Base-by-base conservation (phyloP, 1,284 basidiomycete genomes). In the Puccinia novopanici region DNA sequence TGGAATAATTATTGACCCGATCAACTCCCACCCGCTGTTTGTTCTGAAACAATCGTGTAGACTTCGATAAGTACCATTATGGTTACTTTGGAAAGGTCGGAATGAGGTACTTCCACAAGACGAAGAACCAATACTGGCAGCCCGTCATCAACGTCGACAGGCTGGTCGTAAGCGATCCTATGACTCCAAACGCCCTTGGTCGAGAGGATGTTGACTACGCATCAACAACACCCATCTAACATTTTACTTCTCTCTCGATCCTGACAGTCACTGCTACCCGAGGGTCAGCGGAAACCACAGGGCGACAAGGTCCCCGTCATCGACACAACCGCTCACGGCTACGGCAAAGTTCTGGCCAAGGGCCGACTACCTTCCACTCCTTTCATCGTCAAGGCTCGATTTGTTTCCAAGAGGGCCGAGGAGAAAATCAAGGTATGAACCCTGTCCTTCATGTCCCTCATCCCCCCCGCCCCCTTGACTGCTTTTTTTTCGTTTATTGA, bases 91-190 rank as follows among this genome's bases (percentile, higher is more conserved):
- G 94, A 89, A 98, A 98, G 89, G 87, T 87, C 82, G 87, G 87
- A 94, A 98, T 98, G 95, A 91, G 96, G 86, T 92, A 92, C 88
- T 99, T 92, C 93, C 96, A 99, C 88, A 88, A 94, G 83, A 95
- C 94, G 82, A 91, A 92, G 88, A 98, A 98, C 89, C 88, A 89
- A 84, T 89, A 91, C 88, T 95, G 92, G 94, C 90, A 91, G 84
- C 95, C 95, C 48, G 92, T 92, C 85, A 93, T 99, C 91, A 99
- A 99, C 90, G 90, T 97, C 87, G 95, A 97, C 90, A 95, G 94
- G 88, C 89, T 87, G 75, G 83, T 82, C 63, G 84, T 87, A 81
- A 82, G 87, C 84, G 9, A 27, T 34, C 4, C 10, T 10, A 90
- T 88, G 42, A n/a, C 48, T 45, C 30, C 15, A 17, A 40, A 34